Evolutionary conservation across 2,329 filamentous ascomycete species (phyloP).

Genomic region (Thelonectria blattea): DNA sequence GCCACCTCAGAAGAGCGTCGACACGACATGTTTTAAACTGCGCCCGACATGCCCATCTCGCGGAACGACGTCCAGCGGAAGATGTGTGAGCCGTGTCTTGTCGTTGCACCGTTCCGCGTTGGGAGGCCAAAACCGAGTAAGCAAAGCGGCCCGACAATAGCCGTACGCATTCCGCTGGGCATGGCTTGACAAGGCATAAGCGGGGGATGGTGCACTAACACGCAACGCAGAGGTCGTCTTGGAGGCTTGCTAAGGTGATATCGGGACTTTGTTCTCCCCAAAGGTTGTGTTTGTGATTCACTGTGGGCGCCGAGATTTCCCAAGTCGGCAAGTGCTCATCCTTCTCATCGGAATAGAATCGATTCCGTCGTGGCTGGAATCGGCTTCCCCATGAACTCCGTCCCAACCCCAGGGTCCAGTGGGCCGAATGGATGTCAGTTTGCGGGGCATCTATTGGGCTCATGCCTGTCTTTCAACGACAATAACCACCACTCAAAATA

Average conservation of each 20-base stretch:
- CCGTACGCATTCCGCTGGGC: slow-evolving; percentile 35
- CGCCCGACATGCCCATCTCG: slow-evolving; percentile 23
- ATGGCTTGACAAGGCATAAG: slow-evolving; percentile 12
- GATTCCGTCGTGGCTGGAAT: too few relatives aligned
- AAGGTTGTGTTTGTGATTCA: not conserved
- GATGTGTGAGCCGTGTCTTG: slow-evolving; percentile 29
- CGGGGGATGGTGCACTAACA: slow-evolving; percentile 15
- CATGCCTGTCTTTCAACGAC: slow-evolving; percentile 13
- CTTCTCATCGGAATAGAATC: too few relatives aligned
- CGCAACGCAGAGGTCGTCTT: not conserved
- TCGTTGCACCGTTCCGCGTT: slow-evolving; percentile 33
- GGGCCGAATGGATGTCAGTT: not conserved
- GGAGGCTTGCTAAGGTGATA: not conserved
- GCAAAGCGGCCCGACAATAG: slow-evolving; percentile 39
- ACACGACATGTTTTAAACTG: slow-evolving; percentile 32
- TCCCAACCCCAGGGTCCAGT: not conserved
- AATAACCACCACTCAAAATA: not conserved
- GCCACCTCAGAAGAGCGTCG: slow-evolving; percentile 9
- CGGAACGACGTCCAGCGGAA: slow-evolving; percentile 32
- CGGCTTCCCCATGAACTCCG: too few relatives aligned
- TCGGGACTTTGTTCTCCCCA: slow-evolving; percentile 3
- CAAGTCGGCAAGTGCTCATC: too few relatives aligned
- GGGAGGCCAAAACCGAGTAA: slow-evolving; percentile 17
- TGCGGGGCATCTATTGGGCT: too few relatives aligned
- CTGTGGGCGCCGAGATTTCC: not conserved